phyloP scores from a whole-genome alignment of 306 rosid species.

The Quercus suber region DNA sequence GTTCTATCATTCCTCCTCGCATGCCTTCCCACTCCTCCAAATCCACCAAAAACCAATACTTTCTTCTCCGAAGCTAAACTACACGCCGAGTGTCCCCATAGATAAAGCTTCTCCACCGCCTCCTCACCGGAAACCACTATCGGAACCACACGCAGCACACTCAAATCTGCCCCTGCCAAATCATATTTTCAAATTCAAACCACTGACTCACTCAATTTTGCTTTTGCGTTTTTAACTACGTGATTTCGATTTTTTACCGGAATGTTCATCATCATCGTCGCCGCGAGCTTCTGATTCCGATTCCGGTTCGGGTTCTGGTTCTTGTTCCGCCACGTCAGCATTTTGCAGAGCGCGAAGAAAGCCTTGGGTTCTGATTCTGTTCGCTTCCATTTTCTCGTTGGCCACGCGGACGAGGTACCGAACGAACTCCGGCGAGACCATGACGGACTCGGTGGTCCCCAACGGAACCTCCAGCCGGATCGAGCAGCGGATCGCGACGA shows the following conservation, averaged over 20 bases:
- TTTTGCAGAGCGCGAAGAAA: conserved; percentile 43
- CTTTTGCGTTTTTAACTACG: too few relatives aligned
- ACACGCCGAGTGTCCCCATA: conserved; percentile 91
- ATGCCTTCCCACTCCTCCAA: conserved; percentile 94
- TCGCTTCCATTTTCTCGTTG: conserved; percentile 81
- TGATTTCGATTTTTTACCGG: conserved; percentile 36
- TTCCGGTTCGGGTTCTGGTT: conserved; percentile 9
- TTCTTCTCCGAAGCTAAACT: conserved; percentile 27
- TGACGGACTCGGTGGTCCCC: conserved; percentile 49
- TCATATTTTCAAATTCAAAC: conserved; percentile 74
- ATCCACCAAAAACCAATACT: conserved; percentile 77
- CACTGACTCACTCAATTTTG: too few relatives aligned
- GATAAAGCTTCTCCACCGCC: conserved; percentile 61
- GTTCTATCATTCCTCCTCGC: too few relatives aligned
- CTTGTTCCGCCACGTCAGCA: conserved; percentile 8
- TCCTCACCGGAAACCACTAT: conserved; percentile 65
- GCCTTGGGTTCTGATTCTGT: conserved; percentile 68
- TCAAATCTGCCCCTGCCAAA: conserved; percentile 73
- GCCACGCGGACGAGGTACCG: conserved; percentile 66
- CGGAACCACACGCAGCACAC: conserved; percentile 46
- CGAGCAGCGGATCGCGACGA: conserved; percentile 88
- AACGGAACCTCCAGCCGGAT: conserved; percentile 81
- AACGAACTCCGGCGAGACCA: conserved; percentile 72
- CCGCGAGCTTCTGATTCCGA: background rate
- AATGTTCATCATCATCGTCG: conserved; percentile 9